Conservation (phyloP, 2,329 filamentous ascomycete genomes). For the Trichoderma semiorbis region DNA sequence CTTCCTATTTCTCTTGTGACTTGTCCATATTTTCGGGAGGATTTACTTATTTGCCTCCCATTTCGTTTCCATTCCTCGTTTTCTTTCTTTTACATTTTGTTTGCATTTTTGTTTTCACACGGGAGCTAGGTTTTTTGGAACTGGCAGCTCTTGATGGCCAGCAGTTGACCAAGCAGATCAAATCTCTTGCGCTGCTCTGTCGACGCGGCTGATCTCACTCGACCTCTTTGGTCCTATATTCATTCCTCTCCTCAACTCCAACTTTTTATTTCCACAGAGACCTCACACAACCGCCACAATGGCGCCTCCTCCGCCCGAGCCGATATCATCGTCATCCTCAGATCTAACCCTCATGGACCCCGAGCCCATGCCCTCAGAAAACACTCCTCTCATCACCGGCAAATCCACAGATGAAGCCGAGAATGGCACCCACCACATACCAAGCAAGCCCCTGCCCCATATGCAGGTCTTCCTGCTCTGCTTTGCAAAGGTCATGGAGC, state of each 20-base stretch:
- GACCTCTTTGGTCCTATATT: background rate
- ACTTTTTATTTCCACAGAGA: background rate
- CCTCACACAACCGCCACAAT: background rate
- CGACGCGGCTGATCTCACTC: background rate
- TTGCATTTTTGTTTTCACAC: background rate
- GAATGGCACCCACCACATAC: background rate
- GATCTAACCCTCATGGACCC: constrained; percentile 14
- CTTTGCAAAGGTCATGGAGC: constrained; percentile 69
- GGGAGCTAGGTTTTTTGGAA: background rate
- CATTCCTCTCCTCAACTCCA: background rate
- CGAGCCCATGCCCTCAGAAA: constrained; percentile 11
- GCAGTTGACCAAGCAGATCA: background rate
- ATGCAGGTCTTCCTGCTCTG: constrained; percentile 70
- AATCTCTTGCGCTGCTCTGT: background rate
- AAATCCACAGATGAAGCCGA: background rate
- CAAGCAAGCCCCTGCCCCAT: constrained; percentile 50
- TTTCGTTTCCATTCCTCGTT: background rate
- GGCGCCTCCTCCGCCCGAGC: background rate
- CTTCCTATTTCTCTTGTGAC: background rate
- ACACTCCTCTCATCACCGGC: background rate
- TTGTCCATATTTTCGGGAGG: background rate
- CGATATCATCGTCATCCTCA: constrained; percentile 11
- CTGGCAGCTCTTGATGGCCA: background rate
- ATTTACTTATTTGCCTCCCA: background rate
- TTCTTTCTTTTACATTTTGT: background rate